phyloP scores from a whole-genome alignment of 192 early-diverging fungal species.

The Coemansia sp. region DNA sequence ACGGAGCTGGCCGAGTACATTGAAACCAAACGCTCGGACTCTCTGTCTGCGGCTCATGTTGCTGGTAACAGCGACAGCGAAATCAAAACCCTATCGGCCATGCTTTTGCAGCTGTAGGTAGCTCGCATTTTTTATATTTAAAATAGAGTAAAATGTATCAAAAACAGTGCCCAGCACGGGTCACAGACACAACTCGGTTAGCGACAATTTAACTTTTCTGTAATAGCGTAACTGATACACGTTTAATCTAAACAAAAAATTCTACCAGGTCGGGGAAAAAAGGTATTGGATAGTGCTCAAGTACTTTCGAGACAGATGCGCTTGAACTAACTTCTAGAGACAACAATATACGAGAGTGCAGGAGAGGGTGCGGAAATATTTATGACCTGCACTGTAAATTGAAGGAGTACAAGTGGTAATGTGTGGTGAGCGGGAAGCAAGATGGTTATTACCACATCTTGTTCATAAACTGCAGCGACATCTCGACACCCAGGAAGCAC shows the following conservation, averaged over 20 bases:
- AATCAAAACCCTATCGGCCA: not conserved
- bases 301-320: no score
- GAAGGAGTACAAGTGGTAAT: not conserved
- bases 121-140: not conserved
- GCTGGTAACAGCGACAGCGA: not conserved
- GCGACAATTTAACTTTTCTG: no score
- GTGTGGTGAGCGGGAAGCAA: no score
- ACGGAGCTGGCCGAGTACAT: slow-evolving; percentile 36
- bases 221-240: no score
- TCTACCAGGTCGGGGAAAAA: no score
- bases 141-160: not conserved
- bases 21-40: slow-evolving; percentile 1
- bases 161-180: no score
- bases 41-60: slow-evolving; percentile 7
- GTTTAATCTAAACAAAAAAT: no score
- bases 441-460: slow-evolving; percentile 29
- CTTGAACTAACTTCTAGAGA: no score
- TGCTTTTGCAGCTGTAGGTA: not conserved
- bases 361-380: no score
- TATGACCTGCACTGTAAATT: not conserved
- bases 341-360: no score
- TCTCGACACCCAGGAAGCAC: slow-evolving; percentile 67
- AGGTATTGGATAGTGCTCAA: no score
- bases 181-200: no score
- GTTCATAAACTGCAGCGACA: slow-evolving; percentile 51